These are phyloP conservation scores for Blastobotrys chiropterorum DNA, from an alignment of 805 yeast species.

Conservation along the genomic window DNA sequence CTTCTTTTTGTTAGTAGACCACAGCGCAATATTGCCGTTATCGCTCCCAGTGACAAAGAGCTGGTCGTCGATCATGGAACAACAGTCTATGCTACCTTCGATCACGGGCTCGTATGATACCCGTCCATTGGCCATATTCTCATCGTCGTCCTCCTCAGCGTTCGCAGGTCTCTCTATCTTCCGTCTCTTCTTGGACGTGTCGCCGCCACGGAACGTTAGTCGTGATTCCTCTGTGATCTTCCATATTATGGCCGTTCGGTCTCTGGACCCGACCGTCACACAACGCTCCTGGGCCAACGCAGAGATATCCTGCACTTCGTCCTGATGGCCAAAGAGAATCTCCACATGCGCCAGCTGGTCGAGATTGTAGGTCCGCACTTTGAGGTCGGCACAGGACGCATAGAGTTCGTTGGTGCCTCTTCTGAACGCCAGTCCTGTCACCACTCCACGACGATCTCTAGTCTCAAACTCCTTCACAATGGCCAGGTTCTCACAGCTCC, in stretches of 20 bases:
- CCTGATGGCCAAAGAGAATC: conserved; percentile 93
- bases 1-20: conserved; percentile 89
- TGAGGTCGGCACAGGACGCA: conserved; percentile 89
- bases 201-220: conserved; percentile 90
- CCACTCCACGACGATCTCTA: conserved; percentile 61
- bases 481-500: conserved; percentile 76
- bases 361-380: conserved; percentile 79
- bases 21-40: conserved; percentile 81
- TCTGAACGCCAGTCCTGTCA: conserved; percentile 70
- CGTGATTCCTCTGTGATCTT: conserved; percentile 93
- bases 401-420: conserved; percentile 77
- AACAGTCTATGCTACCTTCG: conserved; percentile 89
- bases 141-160: background rate
- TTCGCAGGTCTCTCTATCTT: conserved; percentile 18
- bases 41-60: conserved; percentile 94
- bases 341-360: conserved; percentile 86
- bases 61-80: conserved; percentile 85
- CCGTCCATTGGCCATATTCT: conserved; percentile 5
- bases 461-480: conserved; percentile 75
- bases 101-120: conserved; percentile 22
- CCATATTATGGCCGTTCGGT: conserved; percentile 94
- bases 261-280: conserved; percentile 92
- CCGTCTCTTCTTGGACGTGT: conserved; percentile 40
- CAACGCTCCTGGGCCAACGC: conserved; percentile 85
- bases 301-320: conserved; percentile 71